Evolutionary conservation across 305 asterid genomes (phyloP).

Genomic region (Rubia balearica): DNA sequence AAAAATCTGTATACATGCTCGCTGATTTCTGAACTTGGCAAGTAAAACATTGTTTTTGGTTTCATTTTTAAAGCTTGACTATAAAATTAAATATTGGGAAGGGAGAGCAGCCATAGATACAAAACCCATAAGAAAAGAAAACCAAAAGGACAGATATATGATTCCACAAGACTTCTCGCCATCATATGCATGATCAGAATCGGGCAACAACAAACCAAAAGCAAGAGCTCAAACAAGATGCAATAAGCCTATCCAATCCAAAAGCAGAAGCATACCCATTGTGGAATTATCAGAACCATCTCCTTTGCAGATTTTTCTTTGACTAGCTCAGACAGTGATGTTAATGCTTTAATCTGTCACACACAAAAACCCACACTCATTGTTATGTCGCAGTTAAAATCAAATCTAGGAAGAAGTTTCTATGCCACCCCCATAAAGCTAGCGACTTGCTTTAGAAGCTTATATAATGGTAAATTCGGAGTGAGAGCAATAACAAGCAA

Average conservation of each 20-base stretch:
- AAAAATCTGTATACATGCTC: too few species aligned
- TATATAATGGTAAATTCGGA: background rate
- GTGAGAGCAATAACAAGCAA: background rate
- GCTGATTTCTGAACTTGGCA: background rate
- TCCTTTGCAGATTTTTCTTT: conserved; percentile 63
- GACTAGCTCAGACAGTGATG: conserved; percentile 66
- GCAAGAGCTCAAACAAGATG: conserved; percentile 2
- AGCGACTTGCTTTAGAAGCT: background rate
- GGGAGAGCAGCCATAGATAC: background rate
- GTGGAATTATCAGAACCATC: conserved; percentile 60
- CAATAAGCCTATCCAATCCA: conserved; percentile 12
- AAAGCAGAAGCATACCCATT: conserved; percentile 60
- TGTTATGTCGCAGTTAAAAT: background rate
- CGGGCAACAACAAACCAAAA: conserved; percentile 7
- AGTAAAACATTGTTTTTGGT: background rate
- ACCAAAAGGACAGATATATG: background rate
- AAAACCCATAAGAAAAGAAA: too few species aligned
- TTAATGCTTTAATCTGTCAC: conserved; percentile 84
- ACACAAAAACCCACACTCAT: conserved; percentile 14
- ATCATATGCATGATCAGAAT: conserved; percentile 3
- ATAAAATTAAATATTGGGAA: background rate
- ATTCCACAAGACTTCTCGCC: background rate
- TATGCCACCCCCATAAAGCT: background rate
- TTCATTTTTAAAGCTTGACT: background rate
- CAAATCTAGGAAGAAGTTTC: background rate